Conservation (phyloP, 805 yeast genomes). For the Kluyveromyces starmeri region DNA sequence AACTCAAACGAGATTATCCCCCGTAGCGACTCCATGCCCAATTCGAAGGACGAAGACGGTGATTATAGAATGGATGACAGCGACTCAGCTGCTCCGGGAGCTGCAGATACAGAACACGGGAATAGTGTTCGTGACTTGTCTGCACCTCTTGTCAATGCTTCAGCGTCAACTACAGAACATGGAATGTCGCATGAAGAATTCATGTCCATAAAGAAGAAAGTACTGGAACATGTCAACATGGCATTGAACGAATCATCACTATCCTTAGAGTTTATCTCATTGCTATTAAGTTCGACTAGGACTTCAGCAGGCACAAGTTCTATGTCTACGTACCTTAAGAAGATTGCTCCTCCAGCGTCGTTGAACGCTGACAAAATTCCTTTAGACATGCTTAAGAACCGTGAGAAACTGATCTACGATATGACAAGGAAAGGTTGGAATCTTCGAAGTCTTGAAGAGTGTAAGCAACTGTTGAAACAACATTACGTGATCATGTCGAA, state of each 20-base stretch:
- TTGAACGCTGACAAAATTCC: constrained; percentile 40
- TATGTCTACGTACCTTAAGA: constrained; percentile 75
- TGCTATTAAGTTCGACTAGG: constrained; percentile 67
- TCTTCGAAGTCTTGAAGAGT: constrained; percentile 51
- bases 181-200: constrained; percentile 33
- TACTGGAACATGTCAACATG: constrained; percentile 42
- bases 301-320: constrained; percentile 84
- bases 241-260: constrained; percentile 87
- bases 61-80: constrained; percentile 10
- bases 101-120: no score
- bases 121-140: no score
- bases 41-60: constrained; percentile 9
- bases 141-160: no score
- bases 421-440: constrained; percentile 66
- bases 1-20: no score
- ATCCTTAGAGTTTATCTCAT: constrained; percentile 78
- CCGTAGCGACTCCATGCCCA: no score
- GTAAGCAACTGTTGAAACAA: constrained; percentile 41
- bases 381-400: constrained; percentile 11
- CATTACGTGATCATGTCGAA: constrained; percentile 44
- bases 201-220: constrained; percentile 41
- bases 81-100: no score
- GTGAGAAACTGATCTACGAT: constrained; percentile 22
- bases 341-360: constrained; percentile 68
- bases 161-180: no score